phyloP scores from a whole-genome alignment of 305 asterid species.

The Solanum hybrid region DNA sequence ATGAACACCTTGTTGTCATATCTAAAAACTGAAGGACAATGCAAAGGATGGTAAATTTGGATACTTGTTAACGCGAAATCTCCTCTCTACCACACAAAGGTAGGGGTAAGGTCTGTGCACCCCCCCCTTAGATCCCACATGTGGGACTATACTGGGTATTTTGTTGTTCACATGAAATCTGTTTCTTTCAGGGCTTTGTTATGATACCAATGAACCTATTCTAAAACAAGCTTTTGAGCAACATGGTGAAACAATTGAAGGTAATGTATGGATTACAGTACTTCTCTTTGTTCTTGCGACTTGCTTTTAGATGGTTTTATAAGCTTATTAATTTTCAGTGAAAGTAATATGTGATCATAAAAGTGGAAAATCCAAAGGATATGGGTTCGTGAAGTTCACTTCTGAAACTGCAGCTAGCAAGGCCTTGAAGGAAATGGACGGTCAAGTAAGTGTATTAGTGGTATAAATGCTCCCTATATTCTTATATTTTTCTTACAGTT shows the following conservation, averaged over 20 bases:
- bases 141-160: neutral
- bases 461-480: neutral
- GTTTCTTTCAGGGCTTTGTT: constrained; percentile 42
- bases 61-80: neutral
- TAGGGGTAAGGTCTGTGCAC: neutral
- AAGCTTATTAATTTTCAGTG: constrained; percentile 19
- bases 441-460: constrained; percentile 31
- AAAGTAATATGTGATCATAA: constrained; percentile 67
- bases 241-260: constrained; percentile 48
- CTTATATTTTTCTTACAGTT: neutral
- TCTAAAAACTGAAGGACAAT: neutral
- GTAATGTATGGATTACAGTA: neutral
- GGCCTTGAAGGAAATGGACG: constrained; percentile 64
- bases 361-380: constrained; percentile 74
- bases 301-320: neutral
- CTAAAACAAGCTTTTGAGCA: constrained; percentile 40
- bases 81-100: neutral
- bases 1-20: neutral
- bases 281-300: neutral
- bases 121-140: neutral
- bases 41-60: neutral
- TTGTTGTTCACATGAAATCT: neutral
- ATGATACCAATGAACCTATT: constrained; percentile 48
- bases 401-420: constrained; percentile 40
- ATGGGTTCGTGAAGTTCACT: constrained; percentile 55